Percentiles rank a stretch among this genome's conserved stretches.
Evolutionary conservation across 148 eudicot genomes (phyloP).

Genomic region (Vaccinium vitisidaea): DNA sequence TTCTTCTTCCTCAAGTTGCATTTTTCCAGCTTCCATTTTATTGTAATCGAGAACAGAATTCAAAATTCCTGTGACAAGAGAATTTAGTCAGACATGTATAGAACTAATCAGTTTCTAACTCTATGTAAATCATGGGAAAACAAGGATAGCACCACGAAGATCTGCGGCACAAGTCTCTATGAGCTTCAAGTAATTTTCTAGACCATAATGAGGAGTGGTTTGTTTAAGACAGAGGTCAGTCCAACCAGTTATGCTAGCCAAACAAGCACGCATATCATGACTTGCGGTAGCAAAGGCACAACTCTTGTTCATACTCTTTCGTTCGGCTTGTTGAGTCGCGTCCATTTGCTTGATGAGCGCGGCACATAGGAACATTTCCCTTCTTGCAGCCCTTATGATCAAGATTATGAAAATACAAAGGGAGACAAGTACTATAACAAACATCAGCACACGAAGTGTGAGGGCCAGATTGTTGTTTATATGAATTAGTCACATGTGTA

Average conservation of each 20-base stretch:
- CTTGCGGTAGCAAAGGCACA: background rate
- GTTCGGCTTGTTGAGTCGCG: conserved; percentile 3
- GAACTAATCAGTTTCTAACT: background rate
- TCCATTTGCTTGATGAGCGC: conserved; percentile 12
- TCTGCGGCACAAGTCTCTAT: background rate
- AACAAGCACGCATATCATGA: background rate
- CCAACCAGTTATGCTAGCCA: conserved; percentile 10
- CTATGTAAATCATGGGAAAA: background rate
- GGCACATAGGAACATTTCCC: conserved; percentile 2
- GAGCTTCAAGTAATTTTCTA: background rate
- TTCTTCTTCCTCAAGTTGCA: conserved; percentile 13
- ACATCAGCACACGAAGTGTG: conserved; percentile 5
- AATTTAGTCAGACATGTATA: background rate
- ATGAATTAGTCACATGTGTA: too few relatives aligned
- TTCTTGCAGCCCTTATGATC: conserved; percentile 3
- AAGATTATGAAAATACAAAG: background rate
- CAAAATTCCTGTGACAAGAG: background rate
- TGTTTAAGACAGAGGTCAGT: background rate
- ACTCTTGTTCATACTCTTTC: conserved; percentile 17
- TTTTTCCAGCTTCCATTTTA: conserved; percentile 16
- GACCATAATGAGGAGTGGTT: background rate
- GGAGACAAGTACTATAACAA: background rate
- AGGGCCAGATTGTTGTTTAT: background rate
- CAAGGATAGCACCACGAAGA: background rate
- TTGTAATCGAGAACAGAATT: background rate